Evolutionary conservation across 2,329 filamentous ascomycete species (phyloP).

Genomic region (Trichoderma sp.): DNA sequence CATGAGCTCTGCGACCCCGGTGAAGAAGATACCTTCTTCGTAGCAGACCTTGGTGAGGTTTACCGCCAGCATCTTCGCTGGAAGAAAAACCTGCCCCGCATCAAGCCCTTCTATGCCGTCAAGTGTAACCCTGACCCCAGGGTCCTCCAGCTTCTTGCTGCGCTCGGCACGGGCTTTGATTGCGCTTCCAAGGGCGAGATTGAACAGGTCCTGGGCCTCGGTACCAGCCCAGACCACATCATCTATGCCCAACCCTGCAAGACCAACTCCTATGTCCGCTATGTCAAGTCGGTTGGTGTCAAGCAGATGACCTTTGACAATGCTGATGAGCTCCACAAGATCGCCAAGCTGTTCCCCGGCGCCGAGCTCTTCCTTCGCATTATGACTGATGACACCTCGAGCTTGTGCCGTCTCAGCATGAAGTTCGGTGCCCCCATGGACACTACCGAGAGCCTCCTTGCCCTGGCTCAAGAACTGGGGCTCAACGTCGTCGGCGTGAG

Average conservation of each 20-base stretch:
- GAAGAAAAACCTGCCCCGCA: constrained; percentile 88
- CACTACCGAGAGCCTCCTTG: constrained; percentile 71
- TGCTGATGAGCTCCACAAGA: constrained; percentile 95
- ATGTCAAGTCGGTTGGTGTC: constrained; percentile 78
- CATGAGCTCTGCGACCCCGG: constrained; percentile 84
- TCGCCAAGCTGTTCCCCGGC: constrained; percentile 83
- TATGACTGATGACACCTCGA: constrained; percentile 91
- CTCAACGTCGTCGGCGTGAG: constrained; percentile 94
- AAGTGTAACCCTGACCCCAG: constrained; percentile 97
- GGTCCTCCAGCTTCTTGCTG: constrained; percentile 82
- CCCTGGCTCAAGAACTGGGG: constrained; percentile 74
- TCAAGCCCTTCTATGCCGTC: constrained; percentile 97
- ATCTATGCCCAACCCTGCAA: constrained; percentile 99
- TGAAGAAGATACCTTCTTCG: constrained; percentile 97
- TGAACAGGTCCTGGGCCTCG: constrained; percentile 80
- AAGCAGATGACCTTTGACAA: constrained; percentile 99
- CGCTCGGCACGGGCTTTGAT: constrained; percentile 91
- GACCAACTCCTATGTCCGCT: constrained; percentile 95
- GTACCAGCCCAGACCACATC: constrained; percentile 83
- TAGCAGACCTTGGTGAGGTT: constrained; percentile 95
- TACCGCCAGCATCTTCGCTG: constrained; percentile 98
- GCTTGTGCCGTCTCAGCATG: constrained; percentile 89
- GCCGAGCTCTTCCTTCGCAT: constrained; percentile 94
- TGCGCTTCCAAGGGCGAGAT: constrained; percentile 98
- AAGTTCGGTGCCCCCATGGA: constrained; percentile 95